Percentiles rank a stretch among this genome's conserved stretches.
Conservation (phyloP, 192 early-diverging fungal species). For the Phlyctochytrium planicorne region DNA sequence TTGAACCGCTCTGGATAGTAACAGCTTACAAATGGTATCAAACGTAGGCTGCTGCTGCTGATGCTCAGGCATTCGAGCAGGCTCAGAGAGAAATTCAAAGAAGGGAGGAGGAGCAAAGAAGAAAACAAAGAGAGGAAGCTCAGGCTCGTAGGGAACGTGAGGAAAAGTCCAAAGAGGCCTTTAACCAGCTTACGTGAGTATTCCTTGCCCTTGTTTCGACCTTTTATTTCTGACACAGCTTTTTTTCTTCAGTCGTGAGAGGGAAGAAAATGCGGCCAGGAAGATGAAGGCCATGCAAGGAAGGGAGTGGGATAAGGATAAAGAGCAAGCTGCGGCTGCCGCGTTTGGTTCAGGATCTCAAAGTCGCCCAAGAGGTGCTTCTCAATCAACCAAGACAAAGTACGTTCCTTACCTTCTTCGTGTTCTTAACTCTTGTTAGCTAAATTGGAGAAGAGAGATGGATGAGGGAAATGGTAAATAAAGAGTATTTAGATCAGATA, state of each 20-base stretch:
- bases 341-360: too few species aligned
- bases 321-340: too few species aligned
- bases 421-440: too few species aligned
- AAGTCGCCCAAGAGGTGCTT: too few species aligned
- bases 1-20: too few species aligned
- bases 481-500: too few species aligned
- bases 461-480: too few species aligned
- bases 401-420: too few species aligned
- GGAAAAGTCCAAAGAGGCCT: slow-evolving; percentile 7
- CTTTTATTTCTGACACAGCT: too few species aligned
- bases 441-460: too few species aligned
- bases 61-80: background rate
- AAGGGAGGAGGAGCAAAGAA: background rate
- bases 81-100: slow-evolving; percentile 5
- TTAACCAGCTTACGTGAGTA: slow-evolving; percentile 1
- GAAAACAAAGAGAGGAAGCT: background rate
- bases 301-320: slow-evolving; percentile 4
- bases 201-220: background rate
- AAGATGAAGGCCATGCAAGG: background rate
- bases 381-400: too few species aligned
- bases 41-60: background rate
- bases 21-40: background rate
- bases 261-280: background rate
- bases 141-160: background rate
- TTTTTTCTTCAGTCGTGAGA: background rate